A percentile compares a stretch with the other conserved stretches of the same genome.
Conservation (phyloP, 2,329 filamentous ascomycete genomes). For the Albophoma yamanashiensis region DNA sequence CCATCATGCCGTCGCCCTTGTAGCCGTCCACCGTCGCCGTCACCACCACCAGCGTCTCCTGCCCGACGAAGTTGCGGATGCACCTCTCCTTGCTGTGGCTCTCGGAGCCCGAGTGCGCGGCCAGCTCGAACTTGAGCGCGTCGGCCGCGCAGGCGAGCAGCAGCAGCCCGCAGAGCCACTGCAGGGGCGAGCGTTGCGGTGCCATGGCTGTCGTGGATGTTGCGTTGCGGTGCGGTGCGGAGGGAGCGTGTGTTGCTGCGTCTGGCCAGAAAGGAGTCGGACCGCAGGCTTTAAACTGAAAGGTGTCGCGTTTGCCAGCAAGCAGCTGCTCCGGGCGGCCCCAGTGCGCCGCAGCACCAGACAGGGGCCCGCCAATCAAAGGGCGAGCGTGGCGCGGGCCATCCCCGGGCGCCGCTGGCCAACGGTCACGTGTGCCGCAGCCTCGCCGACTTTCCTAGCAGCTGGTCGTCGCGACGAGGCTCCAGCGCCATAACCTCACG, state of each 20-base stretch:
- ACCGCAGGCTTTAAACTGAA: not conserved
- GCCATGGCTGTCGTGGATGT: conserved; percentile 29
- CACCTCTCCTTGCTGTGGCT: conserved; percentile 67
- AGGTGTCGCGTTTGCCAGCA: conserved; percentile 8
- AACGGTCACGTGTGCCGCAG: not conserved
- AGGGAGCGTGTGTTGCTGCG: not conserved
- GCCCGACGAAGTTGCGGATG: conserved; percentile 89
- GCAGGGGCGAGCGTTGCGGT: conserved; percentile 40
- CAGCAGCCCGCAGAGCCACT: conserved; percentile 46
- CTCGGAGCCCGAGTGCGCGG: conserved; percentile 45
- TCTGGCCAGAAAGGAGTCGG: conserved; percentile 5
- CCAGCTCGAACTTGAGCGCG: conserved; percentile 90
- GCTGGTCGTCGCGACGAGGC: not conserved
- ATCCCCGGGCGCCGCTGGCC: not conserved
- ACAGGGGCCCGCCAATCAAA: conserved; percentile 1
- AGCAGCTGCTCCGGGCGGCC: not conserved
- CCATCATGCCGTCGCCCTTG: conserved; percentile 81
- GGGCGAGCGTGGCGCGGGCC: not conserved
- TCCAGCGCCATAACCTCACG: not conserved
- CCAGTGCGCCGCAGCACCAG: not conserved
- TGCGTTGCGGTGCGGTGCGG: not conserved
- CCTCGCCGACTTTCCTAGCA: not conserved
- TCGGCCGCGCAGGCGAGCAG: conserved; percentile 42
- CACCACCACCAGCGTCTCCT: conserved; percentile 89
- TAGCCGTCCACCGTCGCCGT: conserved; percentile 79